A percentile compares a stretch with the other conserved stretches of the same genome.
phyloP scores from a whole-genome alignment of 805 yeast species.

The Trichomonascus vanleenenianus region DNA sequence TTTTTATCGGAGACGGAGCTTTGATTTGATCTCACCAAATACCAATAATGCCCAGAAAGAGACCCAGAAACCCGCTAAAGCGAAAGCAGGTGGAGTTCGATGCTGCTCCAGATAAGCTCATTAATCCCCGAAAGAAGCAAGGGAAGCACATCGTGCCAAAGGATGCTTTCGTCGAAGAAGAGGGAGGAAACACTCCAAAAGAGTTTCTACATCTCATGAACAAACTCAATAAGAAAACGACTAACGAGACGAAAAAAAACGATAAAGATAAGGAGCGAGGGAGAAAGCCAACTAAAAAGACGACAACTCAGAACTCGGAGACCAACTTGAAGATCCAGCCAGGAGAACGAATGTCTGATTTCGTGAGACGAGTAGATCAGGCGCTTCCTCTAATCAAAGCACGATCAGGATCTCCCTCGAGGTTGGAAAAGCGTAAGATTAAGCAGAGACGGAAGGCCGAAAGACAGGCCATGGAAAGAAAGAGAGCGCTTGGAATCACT shows the following conservation, averaged over 20 bases:
- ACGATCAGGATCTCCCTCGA: constrained; percentile 26
- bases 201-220: constrained; percentile 26
- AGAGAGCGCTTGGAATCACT: constrained; percentile 12
- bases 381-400: constrained; percentile 34
- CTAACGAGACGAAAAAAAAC: constrained; percentile 4
- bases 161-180: constrained; percentile 11
- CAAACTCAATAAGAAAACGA: constrained; percentile 8
- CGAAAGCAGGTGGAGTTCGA: constrained; percentile 15
- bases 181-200: constrained; percentile 30
- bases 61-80: constrained; percentile 18
- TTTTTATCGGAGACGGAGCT: not conserved
- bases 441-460: constrained; percentile 19
- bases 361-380: constrained; percentile 32
- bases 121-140: constrained; percentile 9
- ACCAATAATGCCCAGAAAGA: constrained; percentile 17
- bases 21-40: not conserved
- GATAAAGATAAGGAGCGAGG: constrained; percentile 5
- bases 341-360: constrained; percentile 34
- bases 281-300: constrained; percentile 4
- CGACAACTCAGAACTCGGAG: constrained; percentile 1
- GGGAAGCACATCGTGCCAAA: constrained; percentile 12
- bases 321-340: constrained; percentile 20
- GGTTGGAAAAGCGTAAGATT: constrained; percentile 23
- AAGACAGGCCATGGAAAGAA: constrained; percentile 7
- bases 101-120: constrained; percentile 13